Base-by-base conservation (phyloP, 208 protist genomes). In the Crithidia brevicula region DNA sequence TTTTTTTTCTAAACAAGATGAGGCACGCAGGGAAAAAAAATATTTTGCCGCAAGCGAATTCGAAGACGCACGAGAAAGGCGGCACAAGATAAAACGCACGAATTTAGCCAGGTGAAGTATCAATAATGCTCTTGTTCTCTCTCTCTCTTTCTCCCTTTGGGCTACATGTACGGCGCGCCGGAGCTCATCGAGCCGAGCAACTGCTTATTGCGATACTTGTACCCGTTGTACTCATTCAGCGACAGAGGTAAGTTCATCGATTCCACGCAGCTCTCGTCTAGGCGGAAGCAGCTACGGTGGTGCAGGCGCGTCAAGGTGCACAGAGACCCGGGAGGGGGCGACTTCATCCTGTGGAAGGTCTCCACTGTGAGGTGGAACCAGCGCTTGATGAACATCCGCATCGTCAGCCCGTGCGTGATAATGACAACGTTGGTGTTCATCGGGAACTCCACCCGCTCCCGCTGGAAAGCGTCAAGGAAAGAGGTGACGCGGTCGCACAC, bases 321-420 rank as follows among this genome's bases (percentile, higher is more conserved):
- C 6, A 95, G 47, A 11, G 85, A 85, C 1, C 82, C 90, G 4
- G 86, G 81, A 25, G 88, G 82, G 13, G 88, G 88, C 10, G 88
- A 91, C 30, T 65, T 66, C 92, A 97, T 97, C 34, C 72, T 74
- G 46, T 97, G 88, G 64, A 92, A 97, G 5, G 88, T 93, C 15
- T 94, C 88, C n/a, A 97, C 92, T n/a, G 87, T 93, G 6, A 97
- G 52, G 67, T 95, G 88, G 52, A 96, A 96, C 92, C 92, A 97
- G 25, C 89, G 84, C 79, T 94, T 96, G 50, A 97, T 83, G 71
- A 97, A 88, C 85, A 94, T 91, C 47, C 91, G 89, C 40, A 95
- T 89, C 4, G 88, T 90, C 67, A 96, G 74, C 7, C 89, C 93
- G 68, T 97, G 93, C 15, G 93, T 97, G 50, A 97, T 74, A 61